Evolutionary conservation across 306 rosid species (phyloP).

Genomic region (Trichosanthes cucumerina): DNA sequence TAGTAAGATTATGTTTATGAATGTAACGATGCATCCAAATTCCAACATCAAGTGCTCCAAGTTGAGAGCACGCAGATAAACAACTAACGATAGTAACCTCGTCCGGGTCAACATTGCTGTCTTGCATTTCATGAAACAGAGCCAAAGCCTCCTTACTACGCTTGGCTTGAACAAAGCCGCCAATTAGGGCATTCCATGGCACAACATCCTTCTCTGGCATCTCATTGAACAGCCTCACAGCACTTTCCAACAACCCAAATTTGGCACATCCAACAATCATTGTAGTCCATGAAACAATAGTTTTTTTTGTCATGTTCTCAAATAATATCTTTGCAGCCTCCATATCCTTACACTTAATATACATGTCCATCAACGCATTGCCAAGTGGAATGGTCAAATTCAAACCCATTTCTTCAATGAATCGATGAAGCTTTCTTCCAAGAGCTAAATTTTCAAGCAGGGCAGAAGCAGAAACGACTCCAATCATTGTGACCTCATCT

Average conservation of each 20-base stretch:
- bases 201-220: constrained; percentile 62
- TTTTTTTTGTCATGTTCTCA: constrained; percentile 42
- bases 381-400: constrained; percentile 49
- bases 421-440: constrained; percentile 44
- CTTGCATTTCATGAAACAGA: constrained; percentile 77
- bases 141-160: constrained; percentile 60
- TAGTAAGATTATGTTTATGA: constrained; percentile 28
- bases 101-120: constrained; percentile 44
- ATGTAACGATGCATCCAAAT: constrained; percentile 71
- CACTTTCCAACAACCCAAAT: constrained; percentile 45
- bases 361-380: constrained; percentile 75
- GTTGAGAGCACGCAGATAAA: constrained; percentile 75
- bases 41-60: constrained; percentile 75
- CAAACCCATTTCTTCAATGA: constrained; percentile 28
- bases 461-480: constrained; percentile 62
- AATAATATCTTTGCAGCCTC: constrained; percentile 37
- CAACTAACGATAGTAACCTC: constrained; percentile 55
- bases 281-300: constrained; percentile 65
- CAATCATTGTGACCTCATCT: constrained; percentile 70
- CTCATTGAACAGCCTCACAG: constrained; percentile 34
- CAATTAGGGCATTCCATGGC: constrained; percentile 81
- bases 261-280: constrained; percentile 74
- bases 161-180: constrained; percentile 68
- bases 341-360: constrained; percentile 57
- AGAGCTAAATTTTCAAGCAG: constrained; percentile 49